phyloP scores from a whole-genome alignment of 768 basidiomycete genomes.

The Termitomyces sp. region DNA sequence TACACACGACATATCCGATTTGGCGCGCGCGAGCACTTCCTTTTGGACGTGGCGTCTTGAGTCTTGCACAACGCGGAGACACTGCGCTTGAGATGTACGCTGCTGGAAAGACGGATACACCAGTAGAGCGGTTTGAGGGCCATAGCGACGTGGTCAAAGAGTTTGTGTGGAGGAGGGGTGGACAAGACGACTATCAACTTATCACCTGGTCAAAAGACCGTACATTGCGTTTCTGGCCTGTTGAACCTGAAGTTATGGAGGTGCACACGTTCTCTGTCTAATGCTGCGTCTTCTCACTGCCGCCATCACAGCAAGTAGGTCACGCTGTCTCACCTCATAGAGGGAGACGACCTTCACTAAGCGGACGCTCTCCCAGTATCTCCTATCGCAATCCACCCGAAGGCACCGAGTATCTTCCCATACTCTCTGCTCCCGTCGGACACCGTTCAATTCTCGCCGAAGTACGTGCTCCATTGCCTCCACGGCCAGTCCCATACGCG shows the following conservation, averaged over 20 bases:
- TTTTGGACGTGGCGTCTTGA: conserved; percentile 85
- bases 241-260: conserved; percentile 65
- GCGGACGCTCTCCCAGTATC: conserved; percentile 19
- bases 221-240: conserved; percentile 87
- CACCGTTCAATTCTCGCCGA: conserved; percentile 64
- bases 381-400: conserved; percentile 58
- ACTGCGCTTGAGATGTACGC: conserved; percentile 83
- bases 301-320: conserved; percentile 41
- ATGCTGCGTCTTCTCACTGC: conserved; percentile 8
- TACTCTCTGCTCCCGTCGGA: conserved; percentile 64
- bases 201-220: conserved; percentile 83
- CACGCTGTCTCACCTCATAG: conserved; percentile 26
- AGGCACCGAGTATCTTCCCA: conserved; percentile 27
- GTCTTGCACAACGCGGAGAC: conserved; percentile 83
- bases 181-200: conserved; percentile 51
- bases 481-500: conserved; percentile 1
- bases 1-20: conserved; percentile 82
- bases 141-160: conserved; percentile 95
- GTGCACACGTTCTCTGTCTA: conserved; percentile 25
- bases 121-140: conserved; percentile 77
- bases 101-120: conserved; percentile 28
- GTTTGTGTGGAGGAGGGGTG: conserved; percentile 89
- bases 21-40: conserved; percentile 93
- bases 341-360: conserved; percentile 24
- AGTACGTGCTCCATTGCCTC: conserved; percentile 42